Evolutionary conservation across 257 asterid species (phyloP), one percentile per base, ranked within the genome.

Genomic region (Scutellaria baicalensis): DNA sequence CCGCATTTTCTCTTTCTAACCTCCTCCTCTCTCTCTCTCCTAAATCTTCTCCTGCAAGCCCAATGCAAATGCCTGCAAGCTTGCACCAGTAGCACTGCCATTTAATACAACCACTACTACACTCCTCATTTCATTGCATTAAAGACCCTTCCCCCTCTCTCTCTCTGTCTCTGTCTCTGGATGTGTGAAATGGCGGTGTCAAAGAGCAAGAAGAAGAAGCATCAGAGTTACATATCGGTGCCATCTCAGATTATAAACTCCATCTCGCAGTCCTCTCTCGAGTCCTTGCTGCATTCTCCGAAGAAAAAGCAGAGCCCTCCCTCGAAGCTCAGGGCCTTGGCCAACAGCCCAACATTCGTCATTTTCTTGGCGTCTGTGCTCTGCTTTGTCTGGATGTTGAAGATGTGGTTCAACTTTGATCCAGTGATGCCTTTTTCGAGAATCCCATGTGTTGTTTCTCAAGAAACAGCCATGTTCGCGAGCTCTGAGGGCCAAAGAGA

Each of bases 211-310:
- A 83, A 79, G 83, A 86, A 82, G 81, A 81, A 85, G 79, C 91
- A 90, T 8, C 95, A 85, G 63, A 80, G 91, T 44, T 89, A 81
- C 85, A 91, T 91, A 54, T 85, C 99, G 6, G 95, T 91, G 6
- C 95, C 97, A 56, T 91, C 99, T 21, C 96, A 86, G 35, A 86
- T 91, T 42, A 86, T 91, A 64, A 79, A 63, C 83, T 84, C 97
- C 11, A 79, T 87, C 56, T 86, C 98, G 2, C 91, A 89, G 38
- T 73, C 91, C 40, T 87, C 97, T 5, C 85, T 94, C 49, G 96
- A 91, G 59, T 84, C 93, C 64, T 64, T 89, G 40, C 78, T 91
- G 35, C 87, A 72, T 40, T 84, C 96, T 5, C 96, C 97, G 13
- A 84, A 82, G 84, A 90, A 84, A 66, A 90, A 89, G 60, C 79